Base-by-base conservation (phyloP, 2,329 filamentous ascomycete species). In the Lachnellula cervina region DNA sequence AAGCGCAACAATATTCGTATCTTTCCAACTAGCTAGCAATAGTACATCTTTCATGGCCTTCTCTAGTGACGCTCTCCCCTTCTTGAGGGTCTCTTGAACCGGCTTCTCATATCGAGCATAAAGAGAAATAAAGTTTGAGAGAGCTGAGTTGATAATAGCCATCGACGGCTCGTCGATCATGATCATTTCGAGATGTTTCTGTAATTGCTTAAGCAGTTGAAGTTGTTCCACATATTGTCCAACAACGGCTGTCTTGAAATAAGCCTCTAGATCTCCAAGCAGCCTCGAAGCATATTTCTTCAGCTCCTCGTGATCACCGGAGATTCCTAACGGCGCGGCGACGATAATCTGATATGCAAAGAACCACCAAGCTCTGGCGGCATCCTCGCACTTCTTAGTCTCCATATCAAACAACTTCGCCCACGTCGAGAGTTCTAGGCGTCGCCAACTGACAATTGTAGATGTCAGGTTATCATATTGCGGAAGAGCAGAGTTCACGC, bases 11-110 rank as follows among this genome's bases (percentile, higher is more conserved):
- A 99, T 95, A 66, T 97, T 99, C 21, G 90, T 96, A 64, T 99
- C 94, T 70, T 96, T 97, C 95, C 95, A 99, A 71, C 91, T 97
- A 7, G 92, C 91, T 64, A 99, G 77, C 51, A 96, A 83, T 16
- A 99, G 81, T n/a, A 97, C 86, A 64, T 97, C 89, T 69, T 88
- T 93, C 80, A 97, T 90, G 55, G 90, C 85, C 72, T 91, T 96
- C 70, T 97, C 93, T n/a, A 97, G 79, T 0, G 80, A 78, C 6
- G 78, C 75, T 54, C 90, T 83, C n/a, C 86, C 88, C 45, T 82
- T 82, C 19, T 75, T 74, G 37, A 97, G 79, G 1, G 78, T 74
- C 59, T 90, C 86, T 13, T 79, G 73, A 7, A 92, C 82, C 5
- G 81, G 74, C 55, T 78, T 76, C 66, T 87, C 82, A 65, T 89